Evolutionary conservation across 208 protist genomes (phyloP), one percentile per base, ranked within the genome.

Genomic region (Acanthamoeba royreba): DNA sequence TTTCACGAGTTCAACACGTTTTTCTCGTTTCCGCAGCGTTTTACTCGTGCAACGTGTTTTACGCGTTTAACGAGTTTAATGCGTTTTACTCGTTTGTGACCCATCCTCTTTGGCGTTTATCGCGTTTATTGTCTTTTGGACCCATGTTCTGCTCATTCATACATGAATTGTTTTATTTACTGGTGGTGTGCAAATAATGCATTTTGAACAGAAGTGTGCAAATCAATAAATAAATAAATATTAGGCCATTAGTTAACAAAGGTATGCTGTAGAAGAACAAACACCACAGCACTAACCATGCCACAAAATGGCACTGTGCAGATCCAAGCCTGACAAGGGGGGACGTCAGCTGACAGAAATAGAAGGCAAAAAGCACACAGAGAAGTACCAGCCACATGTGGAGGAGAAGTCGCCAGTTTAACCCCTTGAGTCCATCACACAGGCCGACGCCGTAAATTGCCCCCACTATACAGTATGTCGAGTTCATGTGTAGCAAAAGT

Each of bases 401-500:
- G 13, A 81, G 25, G 22, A 81, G 69, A 17, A 81, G 31, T 28
- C 69, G 69, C 69, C 69, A 81, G 40, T 81, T 81, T 19, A 81
- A 49, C 7, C 40, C 69, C 33, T 81, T 43, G 19, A 81, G 33
- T 7, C 69, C 69, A n/a, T 81, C 38, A n/a, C 40, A 35, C 40
- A 81, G 25, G 22, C 69, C 69, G 17, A 81, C 69, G 5, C 69
- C 69, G 19, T 49, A 81, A 35, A 81, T 42, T 0, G 69, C 43
- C 7, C 69, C 69, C 69, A 81, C 69, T 81, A 81, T 81, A 49
- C 69, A 81, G 31, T 81, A 81, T n/a, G 69, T 81, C 19, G 69
- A 81, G 69, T 81, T 81, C 69, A 81, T 81, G 69, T 81, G 69
- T 8, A 81, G 69, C 69, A 47, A 13, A 4, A 81, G 40, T 35